Base-by-base conservation (phyloP, 257 asterid species). In the Marsdenia floribunda region DNA sequence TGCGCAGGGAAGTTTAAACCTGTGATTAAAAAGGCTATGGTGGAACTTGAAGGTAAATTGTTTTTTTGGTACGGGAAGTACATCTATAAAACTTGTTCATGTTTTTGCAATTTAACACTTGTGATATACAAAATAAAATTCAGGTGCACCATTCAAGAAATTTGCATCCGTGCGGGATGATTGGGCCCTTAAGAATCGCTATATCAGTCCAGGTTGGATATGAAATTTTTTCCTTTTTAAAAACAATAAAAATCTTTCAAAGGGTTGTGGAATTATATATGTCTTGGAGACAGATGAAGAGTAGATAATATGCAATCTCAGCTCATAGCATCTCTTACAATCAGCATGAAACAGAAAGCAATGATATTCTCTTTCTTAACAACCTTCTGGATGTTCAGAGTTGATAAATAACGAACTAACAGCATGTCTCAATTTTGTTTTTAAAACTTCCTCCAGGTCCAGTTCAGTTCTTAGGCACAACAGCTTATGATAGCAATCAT, bases 1-100 rank as follows among this genome's bases (percentile, higher is more conserved):
- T 60, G 72, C 72, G 49, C 69, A 92, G 99, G 99, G 63, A 95
- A 92, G 77, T 90, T 88, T 86, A 95, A 95, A 83, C 99, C 99
- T 22, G 99, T 95, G 87, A 95, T 95, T 35, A 92, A 92, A 90
- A 95, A 95, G 87, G 99, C 99, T 42, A 92, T 92, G 99, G 99
- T 95, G 80, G 98, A 95, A 87, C 93, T 95, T 73, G 90, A 92
- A 76, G 99, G 98, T 90, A 64, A 70, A 55, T 6, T 69, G 35
- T 57, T 38, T 7, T 47, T 69, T 59, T 21, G 16, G 44, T 13
- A 47, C 37, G 14, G 24, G 54, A 18, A 60, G 52, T 64, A 61
- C 35, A 19, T 40, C 29, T 3, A 5, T 40, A 33, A 29, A 58
- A 35, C 22, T 52, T 24, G 18, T 21, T 15, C 21, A 47, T 53